Conservation (phyloP, 108 stramenopile species). For the Stephanodiscus triporus region DNA sequence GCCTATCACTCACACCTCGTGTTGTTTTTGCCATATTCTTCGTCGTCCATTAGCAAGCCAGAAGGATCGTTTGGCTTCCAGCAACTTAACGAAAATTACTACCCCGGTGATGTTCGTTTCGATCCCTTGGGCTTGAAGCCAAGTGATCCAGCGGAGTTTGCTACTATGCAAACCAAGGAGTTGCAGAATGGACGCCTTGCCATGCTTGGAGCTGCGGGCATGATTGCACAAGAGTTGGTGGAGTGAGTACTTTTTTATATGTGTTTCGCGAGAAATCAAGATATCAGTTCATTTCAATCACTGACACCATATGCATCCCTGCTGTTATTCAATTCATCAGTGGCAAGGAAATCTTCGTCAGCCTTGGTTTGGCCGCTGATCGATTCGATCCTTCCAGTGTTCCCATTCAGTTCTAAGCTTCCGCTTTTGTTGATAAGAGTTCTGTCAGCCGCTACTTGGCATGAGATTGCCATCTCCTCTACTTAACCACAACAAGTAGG, state of each 20-base stretch:
- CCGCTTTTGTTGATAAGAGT: background rate
- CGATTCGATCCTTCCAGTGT: constrained; percentile 47
- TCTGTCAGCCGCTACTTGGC: background rate
- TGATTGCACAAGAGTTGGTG: constrained; percentile 78
- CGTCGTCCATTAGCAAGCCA: constrained; percentile 9
- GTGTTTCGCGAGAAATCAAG: constrained; percentile 39
- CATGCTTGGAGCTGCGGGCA: constrained; percentile 77
- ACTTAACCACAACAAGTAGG: background rate
- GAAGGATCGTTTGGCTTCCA: constrained; percentile 56
- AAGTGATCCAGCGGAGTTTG: constrained; percentile 59
- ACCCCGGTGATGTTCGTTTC: constrained; percentile 72
- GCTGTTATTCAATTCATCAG: constrained; percentile 16
- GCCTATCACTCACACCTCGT: background rate
- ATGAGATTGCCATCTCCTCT: background rate
- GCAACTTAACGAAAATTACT: constrained; percentile 71
- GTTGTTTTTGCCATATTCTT: background rate
- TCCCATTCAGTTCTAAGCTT: constrained; percentile 40
- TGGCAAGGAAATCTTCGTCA: constrained; percentile 58
- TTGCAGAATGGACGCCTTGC: constrained; percentile 89
- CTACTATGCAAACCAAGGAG: constrained; percentile 81
- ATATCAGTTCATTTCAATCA: constrained; percentile 27
- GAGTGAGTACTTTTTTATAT: constrained; percentile 39
- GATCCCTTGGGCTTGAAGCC: constrained; percentile 84
- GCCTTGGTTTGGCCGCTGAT: constrained; percentile 48
- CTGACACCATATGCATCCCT: background rate